These are phyloP conservation scores for Grigorovia humatica DNA, from an alignment of 805 yeast genomes.

Conservation along the genomic window DNA sequence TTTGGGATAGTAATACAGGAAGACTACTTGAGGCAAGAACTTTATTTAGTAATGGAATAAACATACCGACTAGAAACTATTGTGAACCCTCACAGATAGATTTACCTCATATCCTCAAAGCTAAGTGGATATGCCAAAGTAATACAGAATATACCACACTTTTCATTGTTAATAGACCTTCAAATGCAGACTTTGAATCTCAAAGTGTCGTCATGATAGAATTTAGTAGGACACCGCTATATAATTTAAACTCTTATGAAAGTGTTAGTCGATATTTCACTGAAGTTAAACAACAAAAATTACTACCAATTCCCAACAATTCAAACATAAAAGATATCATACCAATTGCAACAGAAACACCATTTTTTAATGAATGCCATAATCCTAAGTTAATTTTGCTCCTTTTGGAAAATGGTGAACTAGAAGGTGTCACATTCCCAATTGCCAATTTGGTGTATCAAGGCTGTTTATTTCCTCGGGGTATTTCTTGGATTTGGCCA, in stretches of 20 bases:
- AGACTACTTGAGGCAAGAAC: constrained; percentile 65
- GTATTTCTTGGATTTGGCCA: constrained; percentile 71
- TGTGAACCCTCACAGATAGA: constrained; percentile 9
- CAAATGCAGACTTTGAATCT: constrained; percentile 31
- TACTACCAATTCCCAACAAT: constrained; percentile 43
- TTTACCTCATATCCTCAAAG: constrained; percentile 37
- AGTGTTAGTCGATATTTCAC: constrained; percentile 72
- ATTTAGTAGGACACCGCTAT: constrained; percentile 71
- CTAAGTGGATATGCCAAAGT: constrained; percentile 67
- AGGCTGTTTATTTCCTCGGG: constrained; percentile 62
- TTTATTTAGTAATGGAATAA: constrained; percentile 53
- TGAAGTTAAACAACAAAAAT: constrained; percentile 43
- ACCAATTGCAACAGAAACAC: constrained; percentile 51
- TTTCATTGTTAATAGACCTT: constrained; percentile 55
- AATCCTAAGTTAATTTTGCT: constrained; percentile 59
- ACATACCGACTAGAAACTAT: constrained; percentile 34
- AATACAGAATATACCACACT: constrained; percentile 75
- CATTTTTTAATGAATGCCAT: constrained; percentile 71
- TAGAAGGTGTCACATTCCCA: constrained; percentile 53
- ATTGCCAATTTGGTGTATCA: constrained; percentile 40
- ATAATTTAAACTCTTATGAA: constrained; percentile 71
- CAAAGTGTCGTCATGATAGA: constrained; percentile 47
- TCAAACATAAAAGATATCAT: constrained; percentile 39
- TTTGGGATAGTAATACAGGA: constrained; percentile 87
- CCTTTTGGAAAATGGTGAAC: constrained; percentile 50